Conservation (phyloP, 2,329 filamentous ascomycete genomes). For the Calonectria hongkongensis region DNA sequence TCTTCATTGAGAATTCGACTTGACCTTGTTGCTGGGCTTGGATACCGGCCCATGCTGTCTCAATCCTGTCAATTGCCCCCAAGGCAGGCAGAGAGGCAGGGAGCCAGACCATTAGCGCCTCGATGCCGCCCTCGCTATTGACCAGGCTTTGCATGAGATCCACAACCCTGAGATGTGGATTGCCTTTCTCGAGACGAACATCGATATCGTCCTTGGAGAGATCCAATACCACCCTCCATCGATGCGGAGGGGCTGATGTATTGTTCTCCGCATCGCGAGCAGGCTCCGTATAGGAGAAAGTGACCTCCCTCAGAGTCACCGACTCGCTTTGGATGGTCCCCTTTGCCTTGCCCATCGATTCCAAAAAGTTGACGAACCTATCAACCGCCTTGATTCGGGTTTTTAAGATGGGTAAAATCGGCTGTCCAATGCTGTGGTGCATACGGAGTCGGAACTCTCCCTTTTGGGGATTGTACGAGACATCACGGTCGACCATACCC, state of each 20-base stretch:
- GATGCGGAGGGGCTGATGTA: slow-evolving; percentile 44
- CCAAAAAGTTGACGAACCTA: slow-evolving; percentile 81
- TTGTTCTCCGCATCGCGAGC: slow-evolving; percentile 29
- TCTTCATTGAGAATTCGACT: slow-evolving; percentile 71
- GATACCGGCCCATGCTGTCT: slow-evolving; percentile 70
- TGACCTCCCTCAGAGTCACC: slow-evolving; percentile 77
- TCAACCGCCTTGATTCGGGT: slow-evolving; percentile 80
- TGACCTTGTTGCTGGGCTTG: slow-evolving; percentile 65
- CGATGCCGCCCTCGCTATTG: slow-evolving; percentile 73
- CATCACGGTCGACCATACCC: slow-evolving; percentile 74
- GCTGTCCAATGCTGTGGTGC: slow-evolving; percentile 73
- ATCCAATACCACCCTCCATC: slow-evolving; percentile 75
- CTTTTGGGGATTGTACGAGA: slow-evolving; percentile 75
- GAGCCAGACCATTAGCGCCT: slow-evolving; percentile 72
- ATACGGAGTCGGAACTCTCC: slow-evolving; percentile 80
- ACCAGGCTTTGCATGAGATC: slow-evolving; percentile 76
- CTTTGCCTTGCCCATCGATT: slow-evolving; percentile 75
- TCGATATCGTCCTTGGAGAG: slow-evolving; percentile 73
- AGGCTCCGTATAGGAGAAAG: slow-evolving; percentile 78
- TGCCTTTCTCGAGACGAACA: slow-evolving; percentile 76
- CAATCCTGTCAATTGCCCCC: slow-evolving; percentile 75
- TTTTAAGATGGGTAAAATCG: slow-evolving; percentile 75
- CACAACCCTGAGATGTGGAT: slow-evolving; percentile 80
- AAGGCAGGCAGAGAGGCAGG: slow-evolving; percentile 79
- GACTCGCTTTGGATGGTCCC: slow-evolving; percentile 74